Evolutionary conservation across 2,329 filamentous ascomycete species (phyloP), one percentile per base, ranked within the genome.

Genomic region (Aspergillus unguis): DNA sequence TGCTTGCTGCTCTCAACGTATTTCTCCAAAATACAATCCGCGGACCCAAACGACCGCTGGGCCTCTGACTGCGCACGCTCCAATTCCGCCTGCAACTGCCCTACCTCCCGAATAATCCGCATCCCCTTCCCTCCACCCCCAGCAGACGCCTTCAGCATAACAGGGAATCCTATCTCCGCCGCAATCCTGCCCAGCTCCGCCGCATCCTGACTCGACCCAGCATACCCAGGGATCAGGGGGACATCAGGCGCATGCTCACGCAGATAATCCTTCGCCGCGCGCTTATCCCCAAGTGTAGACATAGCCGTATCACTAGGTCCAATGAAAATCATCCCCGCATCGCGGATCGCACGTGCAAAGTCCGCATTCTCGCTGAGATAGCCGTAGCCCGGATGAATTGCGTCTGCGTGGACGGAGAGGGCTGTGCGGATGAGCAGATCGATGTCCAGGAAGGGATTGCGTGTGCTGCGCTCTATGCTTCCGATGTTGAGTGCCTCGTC

Each of bases 81-180:
- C 26, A 75, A 71, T 0, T 68, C 70, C 3, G 62, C 54, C 5
- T 52, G 29, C 1, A 78, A 53, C 7, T 64, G 60, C 2, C 62
- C 56, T 1, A 54, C 45, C 17, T 75, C 64, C 4, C 65, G 54
- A 8, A 72, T 71, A 25, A 72, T 64, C 4, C 71, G 67, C 35
- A 79, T 65, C 0, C 76, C 76, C 7, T 73, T 77, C 5, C 75
- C 77, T 0, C 77, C 77, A 1, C 77, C 77, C 0, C 77, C 77
- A 6, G 73, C 75, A 0, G 75, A 75, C n/a, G 72, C 75, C 54
- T 79, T 80, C 1, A 80, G 48, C 70, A 80, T 77, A 3, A 79
- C 60, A 0, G 76, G 76, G 23, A 65, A 59, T 11, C 63, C 61
- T 29, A 69, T 66, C 8, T 62, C 48, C 10, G 58, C 53, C 1